phyloP scores from a whole-genome alignment of 192 early-diverging fungal genomes.

The Globomyces pollinis-pini region DNA sequence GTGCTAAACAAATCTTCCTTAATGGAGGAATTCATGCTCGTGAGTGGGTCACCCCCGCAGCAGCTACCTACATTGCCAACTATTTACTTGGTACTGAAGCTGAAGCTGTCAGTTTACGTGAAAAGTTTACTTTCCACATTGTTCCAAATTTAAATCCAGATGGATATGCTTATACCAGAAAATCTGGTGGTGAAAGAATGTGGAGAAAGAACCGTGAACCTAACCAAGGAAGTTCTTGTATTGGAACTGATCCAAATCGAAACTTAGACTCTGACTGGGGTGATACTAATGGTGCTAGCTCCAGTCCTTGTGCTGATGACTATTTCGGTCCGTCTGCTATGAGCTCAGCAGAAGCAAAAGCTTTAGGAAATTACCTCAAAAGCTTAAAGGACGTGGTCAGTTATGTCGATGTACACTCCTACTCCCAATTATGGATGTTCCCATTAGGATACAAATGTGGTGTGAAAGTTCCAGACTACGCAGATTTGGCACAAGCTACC shows the following conservation, averaged over 20 bases:
- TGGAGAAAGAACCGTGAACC: conserved; percentile 38
- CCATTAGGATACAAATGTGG: conserved; percentile 19
- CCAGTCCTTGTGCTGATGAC: conserved; percentile 35
- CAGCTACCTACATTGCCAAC: conserved; percentile 14
- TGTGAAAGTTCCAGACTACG: conserved; percentile 15
- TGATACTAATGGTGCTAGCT: conserved; percentile 34
- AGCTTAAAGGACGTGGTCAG: conserved; percentile 26
- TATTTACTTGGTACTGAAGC: conserved; percentile 16
- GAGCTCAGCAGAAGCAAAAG: conserved; percentile 35
- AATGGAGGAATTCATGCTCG: conserved; percentile 53
- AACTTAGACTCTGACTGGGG: conserved; percentile 44
- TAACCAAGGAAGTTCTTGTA: conserved; percentile 37
- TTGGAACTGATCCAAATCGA: conserved; percentile 41
- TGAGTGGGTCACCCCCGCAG: conserved; percentile 54
- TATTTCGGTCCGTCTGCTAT: conserved; percentile 30
- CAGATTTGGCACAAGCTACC: conserved; percentile 3
- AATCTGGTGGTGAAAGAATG: conserved; percentile 12
- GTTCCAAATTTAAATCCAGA: conserved; percentile 55
- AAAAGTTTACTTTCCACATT: conserved; percentile 42
- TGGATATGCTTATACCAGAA: conserved; percentile 44
- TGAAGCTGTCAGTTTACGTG: conserved; percentile 23
- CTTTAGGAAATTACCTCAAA: conserved; percentile 34
- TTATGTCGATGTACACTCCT: conserved; percentile 41
- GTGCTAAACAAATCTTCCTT: conserved; percentile 15
- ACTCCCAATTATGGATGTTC: conserved; percentile 55